phyloP scores from a whole-genome alignment of 176 grass and related monocot genomes.

The Calamus simplicifolius region DNA sequence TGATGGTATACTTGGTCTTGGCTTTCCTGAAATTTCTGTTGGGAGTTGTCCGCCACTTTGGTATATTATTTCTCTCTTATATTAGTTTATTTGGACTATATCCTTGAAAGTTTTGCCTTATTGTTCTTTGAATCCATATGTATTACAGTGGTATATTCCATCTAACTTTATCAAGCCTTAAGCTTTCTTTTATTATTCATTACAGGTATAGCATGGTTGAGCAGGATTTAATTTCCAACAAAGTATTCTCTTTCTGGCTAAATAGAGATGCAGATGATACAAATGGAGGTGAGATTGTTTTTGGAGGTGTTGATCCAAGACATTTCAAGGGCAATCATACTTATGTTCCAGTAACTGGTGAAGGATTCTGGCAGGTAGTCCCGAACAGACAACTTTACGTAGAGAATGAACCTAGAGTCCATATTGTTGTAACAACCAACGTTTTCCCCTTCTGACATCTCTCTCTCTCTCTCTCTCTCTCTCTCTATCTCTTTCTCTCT shows the following conservation, averaged over 20 bases:
- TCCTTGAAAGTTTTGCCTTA: no score
- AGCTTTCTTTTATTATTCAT: background rate
- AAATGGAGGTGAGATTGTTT: conserved; percentile 70
- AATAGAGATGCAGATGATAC: conserved; percentile 47
- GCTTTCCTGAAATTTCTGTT: conserved; percentile 85
- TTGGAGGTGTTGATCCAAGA: conserved; percentile 70
- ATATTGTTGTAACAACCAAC: no score
- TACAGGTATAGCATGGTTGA: conserved; percentile 69
- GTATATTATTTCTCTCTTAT: conserved; percentile 18
- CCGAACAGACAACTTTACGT: no score
- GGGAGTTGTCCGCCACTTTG: conserved; percentile 61
- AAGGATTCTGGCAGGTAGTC: conserved; percentile 73
- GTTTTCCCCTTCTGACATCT: no score
- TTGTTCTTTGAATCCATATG: no score
- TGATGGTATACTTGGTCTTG: conserved; percentile 97
- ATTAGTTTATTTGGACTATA: no score
- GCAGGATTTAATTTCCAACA: conserved; percentile 55
- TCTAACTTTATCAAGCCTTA: no score
- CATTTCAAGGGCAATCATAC: conserved; percentile 66
- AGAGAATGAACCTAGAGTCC: no score
- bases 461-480: no score
- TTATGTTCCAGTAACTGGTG: conserved; percentile 73
- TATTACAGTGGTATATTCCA: no score
- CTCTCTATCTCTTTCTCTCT: no score
- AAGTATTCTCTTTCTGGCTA: conserved; percentile 93